Percentiles rank a stretch among this genome's conserved stretches.
phyloP scores from a whole-genome alignment of 23 red algal species.

The Gracilariopsis chorda region DNA sequence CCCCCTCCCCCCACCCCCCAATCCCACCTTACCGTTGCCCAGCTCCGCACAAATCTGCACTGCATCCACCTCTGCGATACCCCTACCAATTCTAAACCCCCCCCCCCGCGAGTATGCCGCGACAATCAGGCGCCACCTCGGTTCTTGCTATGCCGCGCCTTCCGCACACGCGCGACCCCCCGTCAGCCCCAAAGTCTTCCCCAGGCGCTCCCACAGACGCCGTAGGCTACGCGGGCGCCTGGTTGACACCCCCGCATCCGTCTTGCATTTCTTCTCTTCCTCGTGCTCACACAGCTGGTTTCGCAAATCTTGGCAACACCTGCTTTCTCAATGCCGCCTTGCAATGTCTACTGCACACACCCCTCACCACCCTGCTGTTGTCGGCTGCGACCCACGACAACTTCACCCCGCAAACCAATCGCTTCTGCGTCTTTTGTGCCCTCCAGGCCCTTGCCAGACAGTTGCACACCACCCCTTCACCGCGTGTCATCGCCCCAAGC shows the following conservation, averaged over 20 bases:
- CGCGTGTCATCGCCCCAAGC: conserved; percentile 11
- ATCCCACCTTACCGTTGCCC: not conserved
- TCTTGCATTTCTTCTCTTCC: not conserved
- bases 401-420: not conserved
- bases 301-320: conserved; percentile 91
- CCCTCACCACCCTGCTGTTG: conserved; percentile 8
- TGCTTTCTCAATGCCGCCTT: conserved; percentile 93
- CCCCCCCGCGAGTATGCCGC: not conserved
- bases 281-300: conserved; percentile 40
- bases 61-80: not conserved
- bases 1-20: not conserved
- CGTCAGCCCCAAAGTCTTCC: not conserved
- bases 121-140: conserved; percentile 20
- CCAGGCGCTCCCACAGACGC: not conserved
- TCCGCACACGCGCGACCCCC: conserved; percentile 8
- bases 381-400: not conserved
- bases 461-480: not conserved
- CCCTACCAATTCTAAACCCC: not conserved
- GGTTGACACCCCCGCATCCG: conserved; percentile 39
- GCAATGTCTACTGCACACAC: conserved; percentile 77
- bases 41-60: too few relatives aligned
- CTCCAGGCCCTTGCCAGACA: conserved; percentile 22
- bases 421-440: conserved; percentile 45
- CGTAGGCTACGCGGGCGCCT: conserved; percentile 38
- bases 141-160: conserved; percentile 42